Percentiles rank a stretch among this genome's conserved stretches.
These are phyloP conservation scores for Flammula alnicola DNA, from an alignment of 1,284 basidiomycete genomes.

Conservation along the genomic window DNA sequence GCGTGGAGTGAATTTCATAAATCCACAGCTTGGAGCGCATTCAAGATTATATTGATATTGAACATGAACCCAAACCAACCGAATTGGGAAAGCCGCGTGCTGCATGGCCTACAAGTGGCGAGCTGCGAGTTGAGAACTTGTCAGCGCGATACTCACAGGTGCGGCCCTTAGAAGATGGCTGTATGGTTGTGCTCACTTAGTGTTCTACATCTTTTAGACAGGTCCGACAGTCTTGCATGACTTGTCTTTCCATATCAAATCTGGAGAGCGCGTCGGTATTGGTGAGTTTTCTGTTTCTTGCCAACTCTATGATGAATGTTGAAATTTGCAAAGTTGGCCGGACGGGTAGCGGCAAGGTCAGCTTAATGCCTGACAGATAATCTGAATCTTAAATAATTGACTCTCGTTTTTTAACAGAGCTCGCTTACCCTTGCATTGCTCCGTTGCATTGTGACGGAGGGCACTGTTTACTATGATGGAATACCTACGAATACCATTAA, in stretches of 20 bases:
- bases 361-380: slow-evolving; percentile 38
- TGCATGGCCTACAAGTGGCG: slow-evolving; percentile 74
- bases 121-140: slow-evolving; percentile 63
- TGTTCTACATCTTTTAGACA: slow-evolving; percentile 3
- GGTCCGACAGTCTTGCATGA: slow-evolving; percentile 59
- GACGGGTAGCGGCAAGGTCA: slow-evolving; percentile 75
- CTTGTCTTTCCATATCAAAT: slow-evolving; percentile 56
- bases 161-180: not conserved
- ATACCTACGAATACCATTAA: slow-evolving; percentile 54
- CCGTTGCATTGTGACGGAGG: slow-evolving; percentile 61
- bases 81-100: slow-evolving; percentile 50
- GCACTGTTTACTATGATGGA: slow-evolving; percentile 61
- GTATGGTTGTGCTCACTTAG: not conserved
- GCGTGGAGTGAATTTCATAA: slow-evolving; percentile 33
- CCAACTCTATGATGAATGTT: not conserved
- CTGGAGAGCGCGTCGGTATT: slow-evolving; percentile 66
- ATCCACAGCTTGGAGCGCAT: slow-evolving; percentile 69
- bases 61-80: slow-evolving; percentile 65
- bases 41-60: slow-evolving; percentile 70
- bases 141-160: slow-evolving; percentile 58
- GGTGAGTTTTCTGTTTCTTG: slow-evolving; percentile 36
- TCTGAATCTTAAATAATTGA: slow-evolving; percentile 17
- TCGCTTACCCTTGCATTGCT: slow-evolving; percentile 56
- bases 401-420: slow-evolving; percentile 38
- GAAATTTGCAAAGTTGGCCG: slow-evolving; percentile 57